A percentile compares a stretch with the other conserved stretches of the same genome.
Conservation (phyloP, 371 early-diverging fungal genomes). For the Haplosporangium sp. region DNA sequence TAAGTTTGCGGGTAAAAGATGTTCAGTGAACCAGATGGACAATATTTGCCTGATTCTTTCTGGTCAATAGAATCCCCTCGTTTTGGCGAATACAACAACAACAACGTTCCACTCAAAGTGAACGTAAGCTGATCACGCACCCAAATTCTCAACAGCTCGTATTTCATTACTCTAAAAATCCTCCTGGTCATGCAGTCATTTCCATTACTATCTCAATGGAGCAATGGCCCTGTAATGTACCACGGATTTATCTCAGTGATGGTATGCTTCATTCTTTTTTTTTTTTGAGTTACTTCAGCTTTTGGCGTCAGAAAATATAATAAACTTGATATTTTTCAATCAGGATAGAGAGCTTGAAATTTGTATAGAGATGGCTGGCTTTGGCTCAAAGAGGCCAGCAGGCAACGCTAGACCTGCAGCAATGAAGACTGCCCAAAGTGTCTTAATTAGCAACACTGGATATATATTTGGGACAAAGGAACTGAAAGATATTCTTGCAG, state of each 20-base stretch:
- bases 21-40: background rate
- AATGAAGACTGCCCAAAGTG: background rate
- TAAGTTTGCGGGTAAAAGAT: background rate
- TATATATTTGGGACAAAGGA: constrained; percentile 36
- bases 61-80: background rate
- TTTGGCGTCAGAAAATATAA: background rate
- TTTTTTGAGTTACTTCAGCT: background rate
- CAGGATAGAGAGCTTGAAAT: constrained; percentile 49
- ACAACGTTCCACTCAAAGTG: background rate
- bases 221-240: constrained; percentile 29
- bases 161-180: background rate
- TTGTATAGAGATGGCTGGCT: constrained; percentile 24
- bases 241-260: constrained; percentile 51
- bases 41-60: background rate
- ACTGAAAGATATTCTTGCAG: constrained; percentile 34
- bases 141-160: background rate
- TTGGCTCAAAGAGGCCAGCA: background rate
- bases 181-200: constrained; percentile 29
- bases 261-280: constrained; percentile 16
- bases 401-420: background rate
- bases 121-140: background rate
- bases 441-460: constrained; percentile 16
- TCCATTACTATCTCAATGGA: constrained; percentile 50
- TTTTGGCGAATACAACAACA: background rate
- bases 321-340: background rate